phyloP scores from a whole-genome alignment of 176 grass and related monocot genomes.

The Zoysia pacifica region DNA sequence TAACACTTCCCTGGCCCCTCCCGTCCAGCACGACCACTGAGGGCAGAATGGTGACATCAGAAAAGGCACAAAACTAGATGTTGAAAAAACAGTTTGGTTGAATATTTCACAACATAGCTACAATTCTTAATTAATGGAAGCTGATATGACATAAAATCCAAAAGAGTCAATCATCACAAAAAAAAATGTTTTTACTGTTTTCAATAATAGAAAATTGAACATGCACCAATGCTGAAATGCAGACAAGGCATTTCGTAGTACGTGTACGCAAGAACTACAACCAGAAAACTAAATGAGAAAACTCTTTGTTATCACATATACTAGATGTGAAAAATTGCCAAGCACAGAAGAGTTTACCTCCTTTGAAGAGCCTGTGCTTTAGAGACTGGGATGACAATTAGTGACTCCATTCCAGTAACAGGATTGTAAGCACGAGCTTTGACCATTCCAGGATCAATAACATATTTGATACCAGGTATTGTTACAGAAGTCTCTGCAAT shows the following conservation, averaged over 20 bases:
- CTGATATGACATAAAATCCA: constrained; percentile 14
- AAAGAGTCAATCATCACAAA: neutral
- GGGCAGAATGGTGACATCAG: constrained; percentile 27
- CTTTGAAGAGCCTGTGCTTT: constrained; percentile 98
- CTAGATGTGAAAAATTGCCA: neutral
- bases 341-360: constrained; percentile 44
- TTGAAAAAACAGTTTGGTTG: neutral
- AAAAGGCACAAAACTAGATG: neutral
- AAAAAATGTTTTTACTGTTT: neutral
- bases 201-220: neutral
- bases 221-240: neutral
- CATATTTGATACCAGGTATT: constrained; percentile 98
- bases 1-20: constrained; percentile 89
- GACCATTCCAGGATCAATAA: constrained; percentile 92
- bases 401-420: constrained; percentile 90
- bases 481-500: constrained; percentile 98
- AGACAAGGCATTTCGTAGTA: no score
- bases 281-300: no score
- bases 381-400: constrained; percentile 80
- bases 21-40: constrained; percentile 81
- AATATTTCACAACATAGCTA: neutral
- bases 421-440: constrained; percentile 97
- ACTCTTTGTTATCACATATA: constrained; percentile 1
- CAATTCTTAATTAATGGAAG: neutral
- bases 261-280: no score